Evolutionary conservation across 2,329 filamentous ascomycete genomes (phyloP), one percentile per base, ranked within the genome.

Genomic region (Karstenula rhodostoma): DNA sequence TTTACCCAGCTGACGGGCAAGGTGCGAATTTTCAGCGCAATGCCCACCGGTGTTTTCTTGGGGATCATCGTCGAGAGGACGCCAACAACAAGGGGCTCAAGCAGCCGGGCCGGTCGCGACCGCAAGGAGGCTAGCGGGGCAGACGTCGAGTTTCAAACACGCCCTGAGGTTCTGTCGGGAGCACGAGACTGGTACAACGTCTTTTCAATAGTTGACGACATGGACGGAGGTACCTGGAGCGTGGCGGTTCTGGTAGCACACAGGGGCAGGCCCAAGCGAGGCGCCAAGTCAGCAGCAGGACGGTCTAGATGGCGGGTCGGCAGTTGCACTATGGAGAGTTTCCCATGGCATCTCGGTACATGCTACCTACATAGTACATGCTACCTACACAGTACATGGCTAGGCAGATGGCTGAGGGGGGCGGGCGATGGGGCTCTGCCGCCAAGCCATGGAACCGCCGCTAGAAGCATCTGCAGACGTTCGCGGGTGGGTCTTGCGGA

Each of bases 271-370:
- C 23, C 27, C 15, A 48, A 22, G 43, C 43, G 54, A 61, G 25
- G 54, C n/a, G 37, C 47, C 53, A 60, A 43, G 29, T 27, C 23
- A 33, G n/a, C 25, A 57, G 52, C 60, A 51, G 23, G 40, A 56
- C 49, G 68, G 67, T 69, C 69, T 68, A 67, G 68, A 67, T 59
- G 56, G 37, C 58, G 61, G 51, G 58, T 67, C 69, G 69, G 69
- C 66, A 73, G 63, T 70, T 73, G 15, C 56, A 29, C 15, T 19
- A 9, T 58, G 43, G 23, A 56, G 42, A 56, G 42, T 62, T 54
- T 58, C 52, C 62, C 62, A 53, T 54, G 61, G 33, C 51, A 47
- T 53, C 53, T n/a, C n/a, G n/a, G n/a, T n/a, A n/a, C n/a, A n/a
- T n/a, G n/a, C n/a, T n/a, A n/a, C n/a, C n/a, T n/a, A n/a, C n/a